These are phyloP conservation scores for Usnea hakonensis DNA, from an alignment of 495 filamentous ascomycete species.

Conservation along the genomic window DNA sequence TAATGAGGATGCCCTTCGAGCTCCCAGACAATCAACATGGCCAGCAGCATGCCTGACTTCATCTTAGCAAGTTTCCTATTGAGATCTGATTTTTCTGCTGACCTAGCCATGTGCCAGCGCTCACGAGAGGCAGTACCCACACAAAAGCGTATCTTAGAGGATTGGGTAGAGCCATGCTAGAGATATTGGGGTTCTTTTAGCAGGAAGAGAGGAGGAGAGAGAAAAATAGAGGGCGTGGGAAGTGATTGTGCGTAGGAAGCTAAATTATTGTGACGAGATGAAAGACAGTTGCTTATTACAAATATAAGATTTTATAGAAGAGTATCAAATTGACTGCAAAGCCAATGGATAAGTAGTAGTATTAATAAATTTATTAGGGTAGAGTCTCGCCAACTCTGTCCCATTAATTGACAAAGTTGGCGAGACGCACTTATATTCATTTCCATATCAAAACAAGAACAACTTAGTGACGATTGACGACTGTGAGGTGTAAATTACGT, in stretches of 20 bases:
- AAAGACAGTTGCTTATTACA: too few species aligned
- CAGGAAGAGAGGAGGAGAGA: background rate
- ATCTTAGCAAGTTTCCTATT: background rate
- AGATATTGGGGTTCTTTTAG: background rate
- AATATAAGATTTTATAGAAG: too few species aligned
- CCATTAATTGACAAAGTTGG: background rate
- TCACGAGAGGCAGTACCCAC: constrained; percentile 76
- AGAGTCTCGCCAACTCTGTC: too few species aligned
- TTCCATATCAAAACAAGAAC: too few species aligned
- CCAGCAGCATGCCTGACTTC: constrained; percentile 52
- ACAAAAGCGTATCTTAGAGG: constrained; percentile 34
- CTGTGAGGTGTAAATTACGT: too few species aligned
- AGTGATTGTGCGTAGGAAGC: too few species aligned
- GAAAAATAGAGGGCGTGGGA: background rate
- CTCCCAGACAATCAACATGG: constrained; percentile 66
- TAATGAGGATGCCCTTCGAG: constrained; percentile 35
- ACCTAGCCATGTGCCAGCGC: constrained; percentile 72
- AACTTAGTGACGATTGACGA: too few species aligned
- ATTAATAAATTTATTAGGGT: too few species aligned
- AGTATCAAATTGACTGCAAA: too few species aligned
- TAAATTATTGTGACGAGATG: too few species aligned
- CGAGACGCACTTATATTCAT: background rate
- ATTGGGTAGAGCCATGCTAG: constrained; percentile 9
- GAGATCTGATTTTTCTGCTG: constrained; percentile 24
- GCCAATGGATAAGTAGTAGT: too few species aligned